Base-by-base conservation (phyloP, 805 yeast genomes). In the Schizosaccharomyces japonicus region DNA sequence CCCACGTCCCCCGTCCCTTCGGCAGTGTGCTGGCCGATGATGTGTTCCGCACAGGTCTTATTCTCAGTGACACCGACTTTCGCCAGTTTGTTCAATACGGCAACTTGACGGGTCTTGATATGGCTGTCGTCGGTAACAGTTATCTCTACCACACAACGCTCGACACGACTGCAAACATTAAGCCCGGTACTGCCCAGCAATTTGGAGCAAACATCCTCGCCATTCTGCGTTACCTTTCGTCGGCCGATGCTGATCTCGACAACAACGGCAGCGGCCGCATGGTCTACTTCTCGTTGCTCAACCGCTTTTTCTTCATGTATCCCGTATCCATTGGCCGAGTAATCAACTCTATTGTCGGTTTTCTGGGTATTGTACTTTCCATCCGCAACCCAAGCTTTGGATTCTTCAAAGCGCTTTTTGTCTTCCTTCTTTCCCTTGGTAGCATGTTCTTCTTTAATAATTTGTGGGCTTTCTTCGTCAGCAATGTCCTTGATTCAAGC, bases 21-120 rank as follows among this genome's bases (percentile, higher is more conserved):
- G 46, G 33, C 7, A 42, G 30, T 4, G 46, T 42, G 13, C 17
- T 42, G 30, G 46, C 46, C 13, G 31, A 27, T 42, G 46, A 42
- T 42, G 33, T 42, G 17, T 42, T 42, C 17, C 33, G 33, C 25
- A 42, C 46, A 4, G 46, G 46, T 8, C n/a, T 42, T 15, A 42
- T 42, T 30, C 13, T 42, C 5, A 28, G 33, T 29, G 46, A 42
- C 19, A 42, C 46, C 2, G 46, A 42, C 13, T 42, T 42, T n/a
- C 46, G 46, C 25, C 31, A 28, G n/a, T 42, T 42, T n/a, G 46
- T 29, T 4, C 33, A 42, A 27, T 42, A 42, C 23, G 46, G 46
- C 17, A 42, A 42, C 31, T 30, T 42, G 19, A 42, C 46, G 13
- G 46, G 46, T 4, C 15, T 42, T 7, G 46, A 42, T 29, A 42